Evolutionary conservation across 2,329 filamentous ascomycete species (phyloP), one percentile per base, ranked within the genome.

Genomic region (Zarea fungicola): DNA sequence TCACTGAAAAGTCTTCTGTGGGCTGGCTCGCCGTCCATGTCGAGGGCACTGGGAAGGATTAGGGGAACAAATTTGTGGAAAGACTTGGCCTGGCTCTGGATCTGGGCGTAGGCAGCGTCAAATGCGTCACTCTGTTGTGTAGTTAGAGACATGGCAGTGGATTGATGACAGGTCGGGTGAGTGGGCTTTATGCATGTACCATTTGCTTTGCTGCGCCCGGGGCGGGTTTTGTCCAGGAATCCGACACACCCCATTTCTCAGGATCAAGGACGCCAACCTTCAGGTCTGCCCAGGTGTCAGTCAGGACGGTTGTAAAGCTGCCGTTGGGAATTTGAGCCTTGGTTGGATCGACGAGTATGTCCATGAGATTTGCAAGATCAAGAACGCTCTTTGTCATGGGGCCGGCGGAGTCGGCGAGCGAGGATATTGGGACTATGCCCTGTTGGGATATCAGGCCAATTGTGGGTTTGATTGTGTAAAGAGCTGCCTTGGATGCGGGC

Each of bases 401-500:
- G 6, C 47, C 52, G 14, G 41, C 29, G 4, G 34, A 49, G 22
- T 49, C 35, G 7, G 26, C 48, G n/a, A 25, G 28, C 4, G 25
- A 28, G 13, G 40, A 43, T 16, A 46, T 51, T 22, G 49, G 41
- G 18, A 50, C 41, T 2, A 40, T 48, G 25, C 39, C 51, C 16
- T 44, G 16, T 23, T 50, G 26, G 29, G 26, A 28, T 26, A 52
- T 19, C 11, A 34, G 36, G 21, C 52, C 50, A 22, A 54, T 43
- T 13, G 45, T 54, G 5, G 53, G 54, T 36, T 58, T 62, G 21
- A 62, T 34, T 23, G 52, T 52, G 48, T 57, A 61, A 11, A 61
- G 47, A 7, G 51, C 58, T 9, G 57, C 51, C 10, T 57, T 42
- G 6, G 49, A 42, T 6, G 52, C 35, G 1, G 54, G 53, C 6